Evolutionary conservation across 768 basidiomycete species (phyloP).

Genomic region (Phylloporus rhodoxanthus): DNA sequence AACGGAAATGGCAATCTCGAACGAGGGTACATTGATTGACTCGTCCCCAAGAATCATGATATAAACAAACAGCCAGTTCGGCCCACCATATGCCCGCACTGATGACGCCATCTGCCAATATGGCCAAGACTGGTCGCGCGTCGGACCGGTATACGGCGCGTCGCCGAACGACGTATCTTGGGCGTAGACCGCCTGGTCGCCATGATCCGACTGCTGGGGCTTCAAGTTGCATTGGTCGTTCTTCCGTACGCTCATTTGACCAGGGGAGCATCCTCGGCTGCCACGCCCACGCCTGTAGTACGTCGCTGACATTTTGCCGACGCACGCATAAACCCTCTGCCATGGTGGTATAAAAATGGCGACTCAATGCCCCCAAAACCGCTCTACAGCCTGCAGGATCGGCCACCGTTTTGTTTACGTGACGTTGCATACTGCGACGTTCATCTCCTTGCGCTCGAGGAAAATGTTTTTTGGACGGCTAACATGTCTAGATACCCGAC

Average conservation of each 20-base stretch:
- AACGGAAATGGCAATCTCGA: not conserved
- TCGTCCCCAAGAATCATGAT: not conserved
- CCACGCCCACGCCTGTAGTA: too few relatives aligned
- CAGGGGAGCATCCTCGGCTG: not conserved
- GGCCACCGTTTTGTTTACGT: not conserved
- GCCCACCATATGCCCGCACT: not conserved
- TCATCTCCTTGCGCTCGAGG: not conserved
- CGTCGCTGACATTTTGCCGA: too few relatives aligned
- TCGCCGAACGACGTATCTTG: not conserved
- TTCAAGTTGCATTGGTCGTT: not conserved
- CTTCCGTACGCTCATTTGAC: not conserved
- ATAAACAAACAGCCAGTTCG: not conserved
- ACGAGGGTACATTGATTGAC: not conserved
- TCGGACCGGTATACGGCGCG: not conserved
- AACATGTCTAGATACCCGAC: too few relatives aligned
- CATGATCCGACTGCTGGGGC: not conserved
- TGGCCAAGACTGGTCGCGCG: not conserved
- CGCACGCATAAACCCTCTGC: not conserved
- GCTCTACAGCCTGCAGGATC: not conserved
- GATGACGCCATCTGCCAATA: constrained; percentile 2
- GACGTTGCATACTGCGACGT: not conserved
- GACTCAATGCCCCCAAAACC: not conserved
- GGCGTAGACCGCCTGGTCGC: not conserved
- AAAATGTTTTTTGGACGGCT: not conserved
- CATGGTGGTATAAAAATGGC: not conserved